phyloP scores from a whole-genome alignment of 495 filamentous ascomycete species.

The Xylaria flabelliformis region DNA sequence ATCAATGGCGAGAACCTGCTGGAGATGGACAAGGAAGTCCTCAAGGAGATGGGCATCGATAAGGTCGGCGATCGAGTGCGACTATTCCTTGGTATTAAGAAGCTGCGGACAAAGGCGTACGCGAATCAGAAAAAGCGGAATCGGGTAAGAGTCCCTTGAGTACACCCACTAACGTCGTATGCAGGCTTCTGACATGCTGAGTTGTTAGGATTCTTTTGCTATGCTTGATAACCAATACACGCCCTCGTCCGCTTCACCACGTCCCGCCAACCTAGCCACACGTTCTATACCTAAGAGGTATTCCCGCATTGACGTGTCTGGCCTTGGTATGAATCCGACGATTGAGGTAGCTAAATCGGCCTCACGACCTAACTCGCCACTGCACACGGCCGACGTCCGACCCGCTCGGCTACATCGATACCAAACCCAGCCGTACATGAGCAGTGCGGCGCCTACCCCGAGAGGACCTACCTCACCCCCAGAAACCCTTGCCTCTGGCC shows the following conservation, averaged over 20 bases:
- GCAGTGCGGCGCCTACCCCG: conserved; percentile 38
- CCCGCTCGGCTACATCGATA: conserved; percentile 47
- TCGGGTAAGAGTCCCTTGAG: conserved; percentile 64
- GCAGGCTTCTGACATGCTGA: conserved; percentile 8
- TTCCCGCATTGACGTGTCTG: conserved; percentile 65
- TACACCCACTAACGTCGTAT: conserved; percentile 23
- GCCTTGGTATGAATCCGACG: conserved; percentile 46
- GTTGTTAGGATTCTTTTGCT: conserved; percentile 70
- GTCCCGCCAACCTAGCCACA: conserved; percentile 59
- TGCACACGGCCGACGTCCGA: conserved; percentile 61
- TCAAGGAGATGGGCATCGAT: conserved; percentile 98
- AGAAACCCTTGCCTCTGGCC: conserved; percentile 49
- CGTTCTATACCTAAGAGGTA: conserved; percentile 66
- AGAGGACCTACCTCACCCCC: conserved; percentile 50
- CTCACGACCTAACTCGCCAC: conserved; percentile 76
- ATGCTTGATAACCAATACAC: conserved; percentile 67
- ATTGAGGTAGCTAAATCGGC: conserved; percentile 59
- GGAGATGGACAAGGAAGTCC: conserved; percentile 93
- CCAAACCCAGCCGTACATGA: conserved; percentile 48
- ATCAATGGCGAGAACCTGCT: conserved; percentile 96
- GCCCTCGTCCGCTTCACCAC: conserved; percentile 70
- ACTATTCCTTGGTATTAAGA: conserved; percentile 90
- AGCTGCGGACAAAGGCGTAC: conserved; percentile 83
- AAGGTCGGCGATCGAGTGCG: conserved; percentile 98
- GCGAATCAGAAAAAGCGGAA: conserved; percentile 85